Percentiles rank a stretch among this genome's conserved stretches.
These are phyloP conservation scores for Diutina ranongensis DNA, from an alignment of 1,139 yeast genomes.

Conservation along the genomic window DNA sequence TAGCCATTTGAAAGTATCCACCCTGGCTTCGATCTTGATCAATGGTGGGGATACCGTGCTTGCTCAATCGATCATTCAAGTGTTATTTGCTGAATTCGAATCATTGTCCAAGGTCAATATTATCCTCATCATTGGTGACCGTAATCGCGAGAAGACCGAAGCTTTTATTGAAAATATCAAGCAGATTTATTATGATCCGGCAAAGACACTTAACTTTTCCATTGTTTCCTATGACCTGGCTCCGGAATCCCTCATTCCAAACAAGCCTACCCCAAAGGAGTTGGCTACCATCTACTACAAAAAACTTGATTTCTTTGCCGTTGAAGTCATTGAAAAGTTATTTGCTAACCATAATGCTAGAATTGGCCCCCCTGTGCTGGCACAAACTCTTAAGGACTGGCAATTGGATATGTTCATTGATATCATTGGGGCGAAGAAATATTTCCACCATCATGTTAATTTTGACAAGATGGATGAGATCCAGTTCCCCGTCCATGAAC, in stretches of 20 bases:
- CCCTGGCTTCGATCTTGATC: slow-evolving; percentile 21
- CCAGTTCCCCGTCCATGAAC: slow-evolving; percentile 21
- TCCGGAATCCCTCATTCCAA: slow-evolving; percentile 21
- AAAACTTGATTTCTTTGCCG: slow-evolving; percentile 29
- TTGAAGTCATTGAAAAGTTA: slow-evolving; percentile 27
- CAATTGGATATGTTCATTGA: slow-evolving; percentile 30
- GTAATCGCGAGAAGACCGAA: slow-evolving; percentile 14
- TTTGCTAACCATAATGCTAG: slow-evolving; percentile 11
- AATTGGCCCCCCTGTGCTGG: slow-evolving; percentile 13
- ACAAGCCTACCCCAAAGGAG: slow-evolving; percentile 22
- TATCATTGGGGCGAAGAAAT: slow-evolving; percentile 28
- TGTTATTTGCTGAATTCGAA: slow-evolving; percentile 15
- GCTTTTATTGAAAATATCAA: slow-evolving; percentile 10
- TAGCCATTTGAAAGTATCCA: slow-evolving; percentile 11
- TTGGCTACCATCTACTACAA: slow-evolving; percentile 24
- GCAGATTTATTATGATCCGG: slow-evolving; percentile 6
- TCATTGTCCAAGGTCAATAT: slow-evolving; percentile 17
- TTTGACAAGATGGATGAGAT: slow-evolving; percentile 21
- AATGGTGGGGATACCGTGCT: slow-evolving; percentile 36
- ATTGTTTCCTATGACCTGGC: slow-evolving; percentile 25
- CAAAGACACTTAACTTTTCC: slow-evolving; percentile 15
- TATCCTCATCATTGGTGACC: slow-evolving; percentile 24
- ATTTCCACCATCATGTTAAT: slow-evolving; percentile 22
- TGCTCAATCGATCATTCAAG: slow-evolving; percentile 27
- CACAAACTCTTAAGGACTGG: slow-evolving; percentile 16